Evolutionary conservation across 345 rosid species (phyloP), one percentile per base, ranked within the genome.

Genomic region (Rhodamnia argentea): DNA sequence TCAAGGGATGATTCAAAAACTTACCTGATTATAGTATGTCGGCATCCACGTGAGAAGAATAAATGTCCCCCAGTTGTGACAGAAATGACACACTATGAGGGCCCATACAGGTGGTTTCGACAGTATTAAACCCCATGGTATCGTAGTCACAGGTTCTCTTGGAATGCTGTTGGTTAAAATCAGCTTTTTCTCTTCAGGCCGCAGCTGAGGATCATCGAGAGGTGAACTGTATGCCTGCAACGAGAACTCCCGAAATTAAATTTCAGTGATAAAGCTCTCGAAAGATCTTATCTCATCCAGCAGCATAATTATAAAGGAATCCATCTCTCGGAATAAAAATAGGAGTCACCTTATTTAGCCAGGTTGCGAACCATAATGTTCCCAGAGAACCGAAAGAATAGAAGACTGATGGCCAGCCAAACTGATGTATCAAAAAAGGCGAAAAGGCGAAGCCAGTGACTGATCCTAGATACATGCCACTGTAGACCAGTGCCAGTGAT

Each of bases 1-100:
- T 7, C 59, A 64, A 29, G 20, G 1, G 29, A 40, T 1, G 47
- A 54, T 32, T 53, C 52, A 78, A 85, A 29, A 85, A 86, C 92
- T 89, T 92, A 94, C 99, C 90, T 96, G 97, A 85, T 95, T 90
- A 91, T 96, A 96, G 88, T 95, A 96, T 13, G 98, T 95, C 5
- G 99, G 99, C 98, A 96, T 96, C 99, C 98, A 95, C 10, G 99
- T 96, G 53, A 96, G 90, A 84, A 96, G 98, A 91, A 96, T 96
- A 88, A 95, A 95, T 40, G 99, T 95, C 64, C 99, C 98, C 98
- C 97, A 95, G 57, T 96, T 96, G 86, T 95, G 98, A 90, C 98
- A 96, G 88, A 96, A 96, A 84, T 96, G 98, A 85, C 90, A 96
- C 51, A 76, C 86, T 32, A 96, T 95, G 57, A 96, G 92, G 87